Conservation (phyloP, 2,329 filamentous ascomycete species). For the Epichloe coenophiala region DNA sequence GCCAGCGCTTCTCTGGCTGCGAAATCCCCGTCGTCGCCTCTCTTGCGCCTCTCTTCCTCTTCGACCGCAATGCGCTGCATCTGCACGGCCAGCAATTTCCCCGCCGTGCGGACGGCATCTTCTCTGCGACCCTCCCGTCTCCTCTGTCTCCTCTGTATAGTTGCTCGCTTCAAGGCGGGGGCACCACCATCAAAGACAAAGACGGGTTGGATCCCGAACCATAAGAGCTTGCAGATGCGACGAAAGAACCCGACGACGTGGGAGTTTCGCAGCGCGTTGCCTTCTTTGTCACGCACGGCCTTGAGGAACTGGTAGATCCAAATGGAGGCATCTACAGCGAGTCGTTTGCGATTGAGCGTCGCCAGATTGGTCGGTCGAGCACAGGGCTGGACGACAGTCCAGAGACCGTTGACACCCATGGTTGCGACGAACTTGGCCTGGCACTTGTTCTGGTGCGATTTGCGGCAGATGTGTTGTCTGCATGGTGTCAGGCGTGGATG, state of each 20-base stretch:
- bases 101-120: slow-evolving; percentile 83
- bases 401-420: slow-evolving; percentile 98
- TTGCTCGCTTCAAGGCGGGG: slow-evolving; percentile 79
- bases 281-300: slow-evolving; percentile 95
- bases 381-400: slow-evolving; percentile 90
- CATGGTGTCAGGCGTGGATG: not conserved
- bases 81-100: slow-evolving; percentile 82
- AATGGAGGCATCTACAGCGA: slow-evolving; percentile 95
- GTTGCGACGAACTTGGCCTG: not conserved
- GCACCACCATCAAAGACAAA: slow-evolving; percentile 98
- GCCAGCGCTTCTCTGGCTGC: slow-evolving; percentile 23
- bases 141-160: slow-evolving; percentile 64
- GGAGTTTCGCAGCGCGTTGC: slow-evolving; percentile 88
- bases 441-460: not conserved
- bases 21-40: slow-evolving; percentile 29
- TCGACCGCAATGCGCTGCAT: slow-evolving; percentile 86
- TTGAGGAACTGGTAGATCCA: slow-evolving; percentile 99
- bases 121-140: slow-evolving; percentile 79
- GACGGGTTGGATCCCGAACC: slow-evolving; percentile 89
- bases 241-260: slow-evolving; percentile 97
- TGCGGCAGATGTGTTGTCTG: not conserved
- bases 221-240: slow-evolving; percentile 92
- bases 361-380: slow-evolving; percentile 93
- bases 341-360: slow-evolving; percentile 87
- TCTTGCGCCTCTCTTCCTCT: slow-evolving; percentile 54